Conservation (phyloP, 2,329 filamentous ascomycete genomes). For the Aspergillaceae sp. region DNA sequence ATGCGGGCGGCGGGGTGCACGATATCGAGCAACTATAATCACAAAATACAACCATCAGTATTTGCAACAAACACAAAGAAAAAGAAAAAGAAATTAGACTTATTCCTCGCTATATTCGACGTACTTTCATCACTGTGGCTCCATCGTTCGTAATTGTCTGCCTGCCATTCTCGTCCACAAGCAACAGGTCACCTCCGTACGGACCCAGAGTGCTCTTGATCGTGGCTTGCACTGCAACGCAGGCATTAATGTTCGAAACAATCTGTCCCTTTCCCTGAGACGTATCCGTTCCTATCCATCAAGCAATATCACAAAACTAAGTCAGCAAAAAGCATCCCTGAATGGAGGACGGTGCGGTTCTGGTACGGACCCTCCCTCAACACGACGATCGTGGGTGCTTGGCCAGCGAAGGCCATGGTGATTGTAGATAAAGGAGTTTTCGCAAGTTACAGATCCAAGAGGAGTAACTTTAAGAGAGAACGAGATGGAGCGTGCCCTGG, state of each 20-base stretch:
- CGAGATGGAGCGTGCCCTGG: conserved; percentile 17
- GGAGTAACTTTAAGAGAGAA: conserved; percentile 10
- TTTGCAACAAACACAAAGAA: not conserved
- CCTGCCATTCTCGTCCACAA: conserved; percentile 89
- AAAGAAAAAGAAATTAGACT: too few species aligned
- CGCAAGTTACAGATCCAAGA: conserved; percentile 10
- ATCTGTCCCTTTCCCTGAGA: conserved; percentile 97
- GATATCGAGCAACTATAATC: conserved; percentile 77
- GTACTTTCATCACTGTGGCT: conserved; percentile 96
- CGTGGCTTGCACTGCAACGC: conserved; percentile 86
- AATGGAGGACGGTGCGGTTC: conserved; percentile 7
- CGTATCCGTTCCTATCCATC: conserved; percentile 72
- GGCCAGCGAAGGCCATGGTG: conserved; percentile 89
- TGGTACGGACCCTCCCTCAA: conserved; percentile 77
- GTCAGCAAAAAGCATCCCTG: conserved; percentile 17
- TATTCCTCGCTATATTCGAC: conserved; percentile 6
- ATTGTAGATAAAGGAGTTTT: not conserved
- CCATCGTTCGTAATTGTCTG: conserved; percentile 99
- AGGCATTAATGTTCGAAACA: conserved; percentile 97
- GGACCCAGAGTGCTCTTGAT: conserved; percentile 94
- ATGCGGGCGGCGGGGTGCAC: conserved; percentile 95
- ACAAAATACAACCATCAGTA: conserved; percentile 1
- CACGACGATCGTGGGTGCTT: conserved; percentile 96
- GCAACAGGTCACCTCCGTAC: conserved; percentile 90
- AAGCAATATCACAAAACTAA: conserved; percentile 8